Percentiles rank a stretch among this genome's conserved stretches.
phyloP scores from a whole-genome alignment of 805 yeast genomes.

The Ogataea methylovora region DNA sequence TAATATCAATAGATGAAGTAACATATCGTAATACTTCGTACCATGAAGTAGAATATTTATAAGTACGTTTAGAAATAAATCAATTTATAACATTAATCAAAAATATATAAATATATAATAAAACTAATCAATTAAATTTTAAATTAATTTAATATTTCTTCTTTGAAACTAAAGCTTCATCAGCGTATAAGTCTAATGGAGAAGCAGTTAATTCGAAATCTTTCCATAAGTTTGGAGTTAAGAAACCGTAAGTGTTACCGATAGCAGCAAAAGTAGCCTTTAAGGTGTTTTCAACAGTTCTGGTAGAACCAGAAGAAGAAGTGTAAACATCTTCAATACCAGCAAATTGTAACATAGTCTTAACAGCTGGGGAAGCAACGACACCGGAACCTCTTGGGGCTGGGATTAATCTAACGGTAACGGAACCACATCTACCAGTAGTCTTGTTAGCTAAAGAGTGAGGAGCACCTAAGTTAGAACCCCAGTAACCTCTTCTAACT shows the following conservation, averaged over 20 bases:
- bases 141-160: constrained; percentile 54
- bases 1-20: too few relatives aligned
- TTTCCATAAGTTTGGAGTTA: constrained; percentile 99
- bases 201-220: constrained; percentile 77
- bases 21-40: too few relatives aligned
- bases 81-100: background rate
- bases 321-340: constrained; percentile 99
- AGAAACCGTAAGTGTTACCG: constrained; percentile 99
- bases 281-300: constrained; percentile 99
- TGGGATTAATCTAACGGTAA: constrained; percentile 95
- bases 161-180: constrained; percentile 68
- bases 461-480: constrained; percentile 98
- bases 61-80: background rate
- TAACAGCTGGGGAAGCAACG: constrained; percentile 99
- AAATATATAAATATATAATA: background rate
- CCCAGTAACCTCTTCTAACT: constrained; percentile 99
- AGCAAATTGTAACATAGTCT: constrained; percentile 97
- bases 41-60: too few relatives aligned
- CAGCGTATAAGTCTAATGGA: constrained; percentile 93
- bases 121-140: background rate
- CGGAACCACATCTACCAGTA: constrained; percentile 99
- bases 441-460: constrained; percentile 97
- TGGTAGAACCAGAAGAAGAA: constrained; percentile 97
- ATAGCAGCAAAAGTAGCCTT: constrained; percentile 99
- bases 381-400: constrained; percentile 99